Evolutionary conservation across 2,329 filamentous ascomycete species (phyloP).

Genomic region (Fusarium armeniacum): DNA sequence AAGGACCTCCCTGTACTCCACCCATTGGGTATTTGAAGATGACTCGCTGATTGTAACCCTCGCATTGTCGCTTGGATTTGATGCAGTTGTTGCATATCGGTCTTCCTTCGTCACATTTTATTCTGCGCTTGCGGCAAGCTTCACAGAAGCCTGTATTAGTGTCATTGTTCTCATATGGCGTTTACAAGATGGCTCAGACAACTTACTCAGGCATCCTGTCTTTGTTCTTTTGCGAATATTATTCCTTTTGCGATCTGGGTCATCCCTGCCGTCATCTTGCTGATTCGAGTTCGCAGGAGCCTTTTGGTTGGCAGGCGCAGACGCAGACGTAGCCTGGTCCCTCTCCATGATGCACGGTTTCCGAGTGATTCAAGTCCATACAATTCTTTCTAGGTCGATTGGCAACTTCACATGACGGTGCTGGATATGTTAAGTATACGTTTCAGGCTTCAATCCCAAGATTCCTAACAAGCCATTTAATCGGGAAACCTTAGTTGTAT

Average conservation of each 20-base stretch:
- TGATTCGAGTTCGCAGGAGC: constrained; percentile 53
- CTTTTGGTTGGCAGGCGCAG: constrained; percentile 33
- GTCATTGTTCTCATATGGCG: constrained; percentile 9
- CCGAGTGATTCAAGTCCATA: constrained; percentile 30
- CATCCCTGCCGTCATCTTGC: constrained; percentile 58
- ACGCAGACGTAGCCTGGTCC: constrained; percentile 27
- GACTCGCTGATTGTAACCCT: constrained; percentile 85
- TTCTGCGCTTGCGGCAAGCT: constrained; percentile 94
- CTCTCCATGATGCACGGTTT: constrained; percentile 40
- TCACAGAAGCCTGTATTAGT: constrained; percentile 45
- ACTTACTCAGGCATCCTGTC: constrained; percentile 89
- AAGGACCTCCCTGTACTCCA: constrained; percentile 61
- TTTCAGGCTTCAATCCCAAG: constrained; percentile 12
- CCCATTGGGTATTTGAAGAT: constrained; percentile 78
- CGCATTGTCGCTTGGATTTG: constrained; percentile 86
- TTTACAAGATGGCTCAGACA: background rate
- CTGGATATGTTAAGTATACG: constrained; percentile 6
- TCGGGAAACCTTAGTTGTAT: constrained; percentile 23
- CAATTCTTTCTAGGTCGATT: constrained; percentile 18
- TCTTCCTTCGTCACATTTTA: constrained; percentile 95
- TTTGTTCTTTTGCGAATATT: constrained; percentile 81
- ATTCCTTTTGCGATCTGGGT: constrained; percentile 62
- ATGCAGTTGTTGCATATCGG: constrained; percentile 87
- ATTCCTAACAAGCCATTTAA: constrained; percentile 20
- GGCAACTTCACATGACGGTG: constrained; percentile 44